Percentiles rank a stretch among this genome's conserved stretches.
Conservation (phyloP, 1,139 yeast species). For the Yamadazyma taylorii region DNA sequence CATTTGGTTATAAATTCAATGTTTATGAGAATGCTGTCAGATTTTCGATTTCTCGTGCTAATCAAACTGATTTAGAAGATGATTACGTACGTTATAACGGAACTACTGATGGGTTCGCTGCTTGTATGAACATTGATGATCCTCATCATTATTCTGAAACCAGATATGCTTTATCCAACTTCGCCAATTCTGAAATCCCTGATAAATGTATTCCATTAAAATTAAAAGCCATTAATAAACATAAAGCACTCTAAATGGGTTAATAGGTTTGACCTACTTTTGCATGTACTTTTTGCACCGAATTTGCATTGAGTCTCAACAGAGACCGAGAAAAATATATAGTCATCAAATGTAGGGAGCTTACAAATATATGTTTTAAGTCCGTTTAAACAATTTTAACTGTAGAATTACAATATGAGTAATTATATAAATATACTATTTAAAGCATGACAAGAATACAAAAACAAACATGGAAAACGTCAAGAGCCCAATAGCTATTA, state of each 20-base stretch:
- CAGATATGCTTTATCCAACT: conserved; percentile 23
- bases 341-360: no score
- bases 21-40: conserved; percentile 12
- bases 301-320: not conserved
- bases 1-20: conserved; percentile 6
- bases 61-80: conserved; percentile 17
- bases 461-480: no score
- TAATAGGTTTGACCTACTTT: not conserved
- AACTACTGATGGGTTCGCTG: conserved; percentile 33
- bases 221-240: conserved; percentile 14
- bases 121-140: conserved; percentile 41
- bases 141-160: conserved; percentile 40
- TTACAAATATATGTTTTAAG: not conserved
- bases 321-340: not conserved
- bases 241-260: not conserved
- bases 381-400: not conserved
- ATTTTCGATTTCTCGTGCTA: conserved; percentile 18
- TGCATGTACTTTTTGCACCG: not conserved
- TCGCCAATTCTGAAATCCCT: conserved; percentile 14
- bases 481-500: no score
- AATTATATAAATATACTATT: no score
- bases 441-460: no score
- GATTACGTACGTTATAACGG: conserved; percentile 32
- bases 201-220: conserved; percentile 23
- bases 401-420: no score